These are phyloP conservation scores for Aaosphaeria pasadenensis DNA, from an alignment of 2,329 filamentous ascomycete genomes.

Conservation along the genomic window DNA sequence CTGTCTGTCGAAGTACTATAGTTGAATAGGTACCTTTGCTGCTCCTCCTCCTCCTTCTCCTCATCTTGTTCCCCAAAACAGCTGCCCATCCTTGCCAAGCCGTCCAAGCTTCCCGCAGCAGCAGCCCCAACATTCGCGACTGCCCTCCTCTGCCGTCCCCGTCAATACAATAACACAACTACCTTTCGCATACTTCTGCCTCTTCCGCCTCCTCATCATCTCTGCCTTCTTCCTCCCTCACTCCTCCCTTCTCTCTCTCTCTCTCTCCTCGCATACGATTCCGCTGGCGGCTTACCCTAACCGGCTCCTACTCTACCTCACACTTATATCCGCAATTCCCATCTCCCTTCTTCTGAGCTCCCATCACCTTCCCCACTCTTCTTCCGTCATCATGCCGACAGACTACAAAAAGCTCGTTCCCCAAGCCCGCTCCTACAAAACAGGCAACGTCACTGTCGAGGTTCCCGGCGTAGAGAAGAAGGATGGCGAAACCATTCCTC, in stretches of 20 bases:
- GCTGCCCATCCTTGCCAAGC: conserved; percentile 2
- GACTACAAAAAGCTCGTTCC: conserved; percentile 49
- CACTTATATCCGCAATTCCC: conserved; percentile 11
- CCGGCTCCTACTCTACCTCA: conserved; percentile 12
- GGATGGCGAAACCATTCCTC: conserved; percentile 80
- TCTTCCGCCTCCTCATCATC: background rate
- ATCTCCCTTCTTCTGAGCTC: conserved; percentile 10
- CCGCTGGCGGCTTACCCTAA: conserved; percentile 20
- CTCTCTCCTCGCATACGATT: conserved; percentile 8
- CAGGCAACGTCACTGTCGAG: conserved; percentile 73
- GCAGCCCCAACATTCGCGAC: conserved; percentile 1
- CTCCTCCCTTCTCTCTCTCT: background rate
- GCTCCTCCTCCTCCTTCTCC: background rate
- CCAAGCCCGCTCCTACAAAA: conserved; percentile 52
- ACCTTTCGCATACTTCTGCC: background rate
- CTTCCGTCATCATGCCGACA: conserved; percentile 27
- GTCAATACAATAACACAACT: background rate
- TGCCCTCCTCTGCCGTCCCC: background rate
- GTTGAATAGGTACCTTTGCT: too few species aligned
- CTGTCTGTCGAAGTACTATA: too few species aligned
- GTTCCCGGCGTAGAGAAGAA: conserved; percentile 65
- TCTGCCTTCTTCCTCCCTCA: background rate
- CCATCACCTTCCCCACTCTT: conserved; percentile 3
- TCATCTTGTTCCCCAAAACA: conserved; percentile 1
- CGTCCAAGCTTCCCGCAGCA: conserved; percentile 1